A percentile compares a stretch with the other conserved stretches of the same genome.
phyloP scores from a whole-genome alignment of 768 basidiomycete genomes.

The Clavaria fumosa region DNA sequence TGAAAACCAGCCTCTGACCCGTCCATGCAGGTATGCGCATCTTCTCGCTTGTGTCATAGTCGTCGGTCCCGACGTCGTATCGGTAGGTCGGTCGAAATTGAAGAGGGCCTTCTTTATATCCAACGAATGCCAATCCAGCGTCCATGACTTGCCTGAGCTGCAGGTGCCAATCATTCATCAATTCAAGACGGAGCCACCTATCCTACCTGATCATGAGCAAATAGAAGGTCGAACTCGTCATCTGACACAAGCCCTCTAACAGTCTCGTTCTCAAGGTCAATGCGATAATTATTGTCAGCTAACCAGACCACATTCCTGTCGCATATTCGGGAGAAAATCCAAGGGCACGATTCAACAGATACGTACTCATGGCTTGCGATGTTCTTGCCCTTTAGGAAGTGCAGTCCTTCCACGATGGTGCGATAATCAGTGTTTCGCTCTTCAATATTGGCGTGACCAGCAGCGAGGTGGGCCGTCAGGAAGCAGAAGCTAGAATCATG shows the following conservation, averaged over 20 bases:
- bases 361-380: constrained; percentile 83
- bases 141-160: constrained; percentile 71
- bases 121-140: constrained; percentile 54
- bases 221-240: constrained; percentile 56
- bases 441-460: constrained; percentile 81
- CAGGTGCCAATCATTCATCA: constrained; percentile 7
- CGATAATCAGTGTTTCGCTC: constrained; percentile 88
- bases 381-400: constrained; percentile 80
- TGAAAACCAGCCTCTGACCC: constrained; percentile 31
- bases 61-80: constrained; percentile 68
- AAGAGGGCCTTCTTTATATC: constrained; percentile 80
- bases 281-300: constrained; percentile 91
- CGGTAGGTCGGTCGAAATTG: constrained; percentile 93
- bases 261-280: constrained; percentile 70
- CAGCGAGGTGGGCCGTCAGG: constrained; percentile 89
- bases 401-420: constrained; percentile 71
- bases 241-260: constrained; percentile 51
- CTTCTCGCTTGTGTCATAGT: constrained; percentile 93
- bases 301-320: constrained; percentile 83
- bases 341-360: constrained; percentile 6
- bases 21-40: constrained; percentile 96
- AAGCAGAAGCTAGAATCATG: constrained; percentile 90
- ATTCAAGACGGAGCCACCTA: background rate
- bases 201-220: constrained; percentile 73
- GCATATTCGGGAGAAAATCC: constrained; percentile 1